phyloP scores from a whole-genome alignment of 345 rosid species.

The Salix caprea region DNA sequence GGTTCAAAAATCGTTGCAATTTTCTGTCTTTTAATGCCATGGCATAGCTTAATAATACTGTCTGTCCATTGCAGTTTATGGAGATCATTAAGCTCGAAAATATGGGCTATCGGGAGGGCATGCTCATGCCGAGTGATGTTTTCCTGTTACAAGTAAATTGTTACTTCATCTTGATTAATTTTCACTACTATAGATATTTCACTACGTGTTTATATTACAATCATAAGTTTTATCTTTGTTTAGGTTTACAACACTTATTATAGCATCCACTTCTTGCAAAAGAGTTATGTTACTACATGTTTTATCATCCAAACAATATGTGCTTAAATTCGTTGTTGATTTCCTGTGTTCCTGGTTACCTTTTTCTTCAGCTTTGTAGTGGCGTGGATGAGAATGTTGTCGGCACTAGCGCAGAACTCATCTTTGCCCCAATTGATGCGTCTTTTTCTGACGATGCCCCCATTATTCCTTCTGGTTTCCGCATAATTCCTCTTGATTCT shows the following conservation, averaged over 20 bases:
- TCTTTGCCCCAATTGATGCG: constrained; percentile 96
- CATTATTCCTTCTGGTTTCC: constrained; percentile 95
- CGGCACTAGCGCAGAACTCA: constrained; percentile 91
- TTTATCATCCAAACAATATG: background rate
- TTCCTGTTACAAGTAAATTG: constrained; percentile 81
- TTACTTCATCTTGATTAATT: background rate
- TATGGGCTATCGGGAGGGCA: constrained; percentile 82
- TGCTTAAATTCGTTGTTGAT: no score
- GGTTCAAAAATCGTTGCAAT: background rate
- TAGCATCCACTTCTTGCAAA: background rate
- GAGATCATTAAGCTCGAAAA: constrained; percentile 94
- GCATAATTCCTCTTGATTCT: constrained; percentile 94
- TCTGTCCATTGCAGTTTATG: constrained; percentile 50
- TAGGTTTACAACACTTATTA: background rate
- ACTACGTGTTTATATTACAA: background rate
- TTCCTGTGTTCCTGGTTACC: background rate
- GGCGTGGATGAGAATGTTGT: constrained; percentile 95
- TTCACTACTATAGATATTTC: background rate
- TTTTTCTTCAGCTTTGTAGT: constrained; percentile 31
- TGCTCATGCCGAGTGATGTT: constrained; percentile 76
- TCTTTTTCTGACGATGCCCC: constrained; percentile 99
- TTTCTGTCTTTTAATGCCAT: background rate
- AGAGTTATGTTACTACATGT: background rate
- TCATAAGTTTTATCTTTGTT: background rate
- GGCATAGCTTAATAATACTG: background rate